These are phyloP conservation scores for Tetrapisispora namnaoensis DNA, from an alignment of 805 yeast genomes.

Conservation along the genomic window DNA sequence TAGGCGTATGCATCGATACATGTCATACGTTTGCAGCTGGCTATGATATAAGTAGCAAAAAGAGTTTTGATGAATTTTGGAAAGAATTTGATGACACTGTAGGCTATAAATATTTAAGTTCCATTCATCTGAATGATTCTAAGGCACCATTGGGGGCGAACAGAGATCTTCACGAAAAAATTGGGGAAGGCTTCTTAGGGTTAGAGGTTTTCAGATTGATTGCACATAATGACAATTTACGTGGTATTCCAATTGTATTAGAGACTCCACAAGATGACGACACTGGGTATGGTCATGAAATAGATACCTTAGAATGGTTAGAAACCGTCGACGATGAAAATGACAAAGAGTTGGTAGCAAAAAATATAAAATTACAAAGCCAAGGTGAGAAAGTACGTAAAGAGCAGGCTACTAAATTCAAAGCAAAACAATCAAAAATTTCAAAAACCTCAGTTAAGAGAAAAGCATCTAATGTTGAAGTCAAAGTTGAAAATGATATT, in stretches of 20 bases:
- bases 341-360: constrained; percentile 46
- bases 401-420: constrained; percentile 57
- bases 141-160: constrained; percentile 88
- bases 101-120: constrained; percentile 66
- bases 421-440: constrained; percentile 38
- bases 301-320: constrained; percentile 75
- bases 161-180: constrained; percentile 80
- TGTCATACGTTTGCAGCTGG: constrained; percentile 98
- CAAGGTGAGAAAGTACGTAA: constrained; percentile 62
- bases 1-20: constrained; percentile 96
- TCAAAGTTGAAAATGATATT: constrained; percentile 9
- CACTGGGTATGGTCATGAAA: constrained; percentile 71
- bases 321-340: constrained; percentile 31
- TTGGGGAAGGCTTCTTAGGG: constrained; percentile 86
- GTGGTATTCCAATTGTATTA: constrained; percentile 65
- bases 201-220: constrained; percentile 71
- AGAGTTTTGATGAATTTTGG: constrained; percentile 60
- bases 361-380: constrained; percentile 39
- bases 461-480: constrained; percentile 2
- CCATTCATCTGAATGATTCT: constrained; percentile 88
- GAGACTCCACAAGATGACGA: constrained; percentile 77
- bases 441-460: constrained; percentile 15
- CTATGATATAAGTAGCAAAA: constrained; percentile 64
- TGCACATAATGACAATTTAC: constrained; percentile 56
- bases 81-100: constrained; percentile 57